Percentiles rank a stretch among this genome's conserved stretches.
Conservation (phyloP, 176 grass and related monocot genomes). For the Oryza nivara region DNA sequence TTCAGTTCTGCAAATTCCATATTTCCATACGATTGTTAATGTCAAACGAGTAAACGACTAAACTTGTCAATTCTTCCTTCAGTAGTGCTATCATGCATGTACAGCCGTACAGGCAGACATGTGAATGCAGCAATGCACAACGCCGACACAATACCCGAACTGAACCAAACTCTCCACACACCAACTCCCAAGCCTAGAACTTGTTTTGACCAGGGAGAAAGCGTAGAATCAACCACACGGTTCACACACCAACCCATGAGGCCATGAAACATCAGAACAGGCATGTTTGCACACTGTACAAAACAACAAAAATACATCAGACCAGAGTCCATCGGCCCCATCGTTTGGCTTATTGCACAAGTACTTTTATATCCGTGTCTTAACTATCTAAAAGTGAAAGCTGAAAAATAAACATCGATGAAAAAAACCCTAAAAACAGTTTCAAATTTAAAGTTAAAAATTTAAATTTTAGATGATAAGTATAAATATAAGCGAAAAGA, state of each 20-base stretch:
- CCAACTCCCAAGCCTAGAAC: background rate
- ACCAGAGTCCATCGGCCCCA: too few species aligned
- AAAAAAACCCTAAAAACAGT: too few species aligned
- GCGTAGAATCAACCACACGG: background rate
- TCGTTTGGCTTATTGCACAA: too few species aligned
- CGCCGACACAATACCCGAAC: background rate
- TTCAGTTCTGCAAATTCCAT: background rate
- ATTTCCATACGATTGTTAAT: background rate
- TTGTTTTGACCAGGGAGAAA: background rate
- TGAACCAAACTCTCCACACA: background rate
- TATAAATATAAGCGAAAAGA: too few species aligned
- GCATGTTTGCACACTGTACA: background rate
- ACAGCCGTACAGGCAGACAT: background rate
- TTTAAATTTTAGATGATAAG: too few species aligned
- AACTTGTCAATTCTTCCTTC: background rate
- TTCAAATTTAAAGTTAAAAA: too few species aligned
- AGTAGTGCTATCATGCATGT: background rate
- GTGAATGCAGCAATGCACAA: background rate
- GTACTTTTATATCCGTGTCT: too few species aligned
- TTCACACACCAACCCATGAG: too few species aligned
- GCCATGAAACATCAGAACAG: background rate
- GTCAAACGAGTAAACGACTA: too few species aligned
- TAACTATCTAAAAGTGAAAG: too few species aligned
- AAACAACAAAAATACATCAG: too few species aligned
- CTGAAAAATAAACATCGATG: too few species aligned